A percentile compares a stretch with the other conserved stretches of the same genome.
Evolutionary conservation across 176 grass and related monocot genomes (phyloP).

Genomic region (Stipa capillata): DNA sequence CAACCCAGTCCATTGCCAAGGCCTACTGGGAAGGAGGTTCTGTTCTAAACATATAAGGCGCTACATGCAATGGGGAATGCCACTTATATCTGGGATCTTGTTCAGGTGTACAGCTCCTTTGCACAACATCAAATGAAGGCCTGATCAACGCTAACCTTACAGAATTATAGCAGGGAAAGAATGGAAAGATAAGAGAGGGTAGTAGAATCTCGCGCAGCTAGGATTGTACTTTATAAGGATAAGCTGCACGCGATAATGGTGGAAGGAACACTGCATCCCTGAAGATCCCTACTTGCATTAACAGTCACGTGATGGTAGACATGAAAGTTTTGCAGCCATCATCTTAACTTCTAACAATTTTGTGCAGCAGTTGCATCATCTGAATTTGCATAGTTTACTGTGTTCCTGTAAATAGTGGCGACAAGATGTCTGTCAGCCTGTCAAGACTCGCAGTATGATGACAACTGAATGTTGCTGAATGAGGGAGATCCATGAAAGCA

Average conservation of each 20-base stretch:
- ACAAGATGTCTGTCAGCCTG: background rate
- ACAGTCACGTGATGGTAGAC: background rate
- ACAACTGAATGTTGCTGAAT: background rate
- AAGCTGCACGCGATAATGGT: background rate
- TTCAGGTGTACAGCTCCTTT: constrained; percentile 2
- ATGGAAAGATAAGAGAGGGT: background rate
- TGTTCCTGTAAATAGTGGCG: background rate
- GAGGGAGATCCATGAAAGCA: constrained; percentile 1
- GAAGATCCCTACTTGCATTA: background rate
- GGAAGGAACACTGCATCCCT: background rate
- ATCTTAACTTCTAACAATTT: constrained; percentile 11
- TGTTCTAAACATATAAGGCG: constrained; percentile 3
- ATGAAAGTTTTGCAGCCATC: constrained; percentile 1
- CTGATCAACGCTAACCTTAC: background rate
- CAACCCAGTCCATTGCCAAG: constrained; percentile 36
- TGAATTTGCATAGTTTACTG: background rate
- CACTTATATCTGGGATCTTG: background rate
- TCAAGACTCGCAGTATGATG: background rate
- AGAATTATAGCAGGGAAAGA: background rate
- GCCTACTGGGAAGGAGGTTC: constrained; percentile 34
- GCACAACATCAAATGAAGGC: background rate
- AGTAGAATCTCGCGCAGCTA: background rate
- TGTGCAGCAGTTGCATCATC: background rate
- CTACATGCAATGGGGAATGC: background rate
- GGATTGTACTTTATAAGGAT: background rate